phyloP scores from a whole-genome alignment of 176 grass and related monocot species.

The sorghum (Sorghum bicolor) region Sorghum_bicolor_NCBIv3 NC_012878.2:47260001-47260500 shows the following conservation, averaged over 20 bases:
- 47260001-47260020: slow-evolving; percentile 64
- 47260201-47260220: slow-evolving; percentile 68
- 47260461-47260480: too few species aligned
- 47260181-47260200: slow-evolving; percentile 52
- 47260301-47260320: slow-evolving; percentile 75
- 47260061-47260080: slow-evolving; percentile 55
- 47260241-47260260: slow-evolving; percentile 34
- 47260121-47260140: slow-evolving; percentile 54
- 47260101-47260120: slow-evolving; percentile 37
- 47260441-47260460: too few species aligned
- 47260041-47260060: slow-evolving; percentile 46
- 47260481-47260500: too few species aligned
- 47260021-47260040: slow-evolving; percentile 70
- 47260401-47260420: too few species aligned
- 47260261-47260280: slow-evolving; percentile 61
- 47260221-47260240: slow-evolving; percentile 30
- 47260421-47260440: too few species aligned
- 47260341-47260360: too few species aligned
- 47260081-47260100: slow-evolving; percentile 43
- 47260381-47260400: too few species aligned
- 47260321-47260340: background rate
- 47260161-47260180: slow-evolving; percentile 60
- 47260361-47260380: too few species aligned
- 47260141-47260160: slow-evolving; percentile 79
- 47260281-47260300: slow-evolving; percentile 82